Percentiles rank a stretch among this genome's conserved stretches.
These are phyloP conservation scores for Kuraishia cidri DNA, from an alignment of 805 yeast species.

Conservation along the genomic window DNA sequence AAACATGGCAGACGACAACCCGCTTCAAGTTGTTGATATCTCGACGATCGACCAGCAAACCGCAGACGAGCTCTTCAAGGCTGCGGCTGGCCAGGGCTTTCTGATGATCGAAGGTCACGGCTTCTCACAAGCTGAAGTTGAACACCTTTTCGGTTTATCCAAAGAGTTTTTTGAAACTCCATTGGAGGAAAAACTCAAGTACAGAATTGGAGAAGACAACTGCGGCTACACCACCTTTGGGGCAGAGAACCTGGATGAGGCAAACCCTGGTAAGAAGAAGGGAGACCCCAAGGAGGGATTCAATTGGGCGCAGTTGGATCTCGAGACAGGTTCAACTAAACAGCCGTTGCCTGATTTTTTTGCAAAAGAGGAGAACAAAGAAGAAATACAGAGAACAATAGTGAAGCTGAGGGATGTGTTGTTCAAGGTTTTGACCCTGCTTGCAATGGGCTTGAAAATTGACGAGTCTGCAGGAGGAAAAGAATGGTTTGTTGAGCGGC, in stretches of 20 bases:
- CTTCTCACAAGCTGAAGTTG: slow-evolving; percentile 31
- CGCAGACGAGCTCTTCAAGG: slow-evolving; percentile 31
- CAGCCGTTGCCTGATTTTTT: slow-evolving; percentile 42
- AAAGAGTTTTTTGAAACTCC: slow-evolving; percentile 29
- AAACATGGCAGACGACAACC: slow-evolving; percentile 21
- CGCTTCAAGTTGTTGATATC: slow-evolving; percentile 51
- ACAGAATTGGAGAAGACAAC: slow-evolving; percentile 25
- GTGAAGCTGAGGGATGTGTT: slow-evolving; percentile 7
- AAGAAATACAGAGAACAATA: slow-evolving; percentile 23
- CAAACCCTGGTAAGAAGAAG: slow-evolving; percentile 18
- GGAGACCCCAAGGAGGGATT: slow-evolving; percentile 66
- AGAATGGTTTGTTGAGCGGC: slow-evolving; percentile 52
- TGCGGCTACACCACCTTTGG: slow-evolving; percentile 37
- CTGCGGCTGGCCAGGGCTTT: slow-evolving; percentile 43
- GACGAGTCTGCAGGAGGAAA: slow-evolving; percentile 36
- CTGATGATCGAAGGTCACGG: slow-evolving; percentile 42
- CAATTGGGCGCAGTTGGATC: slow-evolving; percentile 47
- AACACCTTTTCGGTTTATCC: slow-evolving; percentile 25
- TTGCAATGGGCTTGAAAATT: slow-evolving; percentile 52
- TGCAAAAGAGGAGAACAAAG: slow-evolving; percentile 23
- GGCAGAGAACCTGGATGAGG: slow-evolving; percentile 30
- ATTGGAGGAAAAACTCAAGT: slow-evolving; percentile 20
- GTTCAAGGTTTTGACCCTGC: slow-evolving; percentile 29
- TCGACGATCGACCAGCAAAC: slow-evolving; percentile 29
- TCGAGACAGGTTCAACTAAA: slow-evolving; percentile 31